Evolutionary conservation across 257 asterid species (phyloP).

Genomic region (Primulina tabacum): DNA sequence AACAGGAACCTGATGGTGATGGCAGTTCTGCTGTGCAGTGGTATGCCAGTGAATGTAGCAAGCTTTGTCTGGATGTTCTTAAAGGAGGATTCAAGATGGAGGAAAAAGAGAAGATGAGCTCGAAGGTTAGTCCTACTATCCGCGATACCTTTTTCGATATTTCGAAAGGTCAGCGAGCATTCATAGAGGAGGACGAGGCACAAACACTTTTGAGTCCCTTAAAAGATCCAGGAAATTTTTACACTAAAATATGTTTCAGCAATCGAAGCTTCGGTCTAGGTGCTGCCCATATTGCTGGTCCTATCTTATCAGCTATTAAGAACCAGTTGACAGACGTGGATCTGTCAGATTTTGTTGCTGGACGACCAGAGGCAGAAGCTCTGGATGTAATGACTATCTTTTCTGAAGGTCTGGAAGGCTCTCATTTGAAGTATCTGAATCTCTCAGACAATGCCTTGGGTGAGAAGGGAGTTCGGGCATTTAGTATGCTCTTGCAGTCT

Average conservation of each 20-base stretch:
- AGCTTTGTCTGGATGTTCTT: constrained; percentile 70
- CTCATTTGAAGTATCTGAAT: constrained; percentile 67
- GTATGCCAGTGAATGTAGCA: constrained; percentile 91
- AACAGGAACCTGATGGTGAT: constrained; percentile 89
- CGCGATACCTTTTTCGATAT: constrained; percentile 61
- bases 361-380: constrained; percentile 90
- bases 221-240: constrained; percentile 64
- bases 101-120: constrained; percentile 33
- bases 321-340: constrained; percentile 85
- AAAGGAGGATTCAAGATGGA: constrained; percentile 44
- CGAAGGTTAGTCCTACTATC: constrained; percentile 34
- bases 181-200: constrained; percentile 80
- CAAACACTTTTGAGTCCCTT: constrained; percentile 69
- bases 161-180: constrained; percentile 81
- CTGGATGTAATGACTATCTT: constrained; percentile 91
- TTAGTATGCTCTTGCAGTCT: constrained; percentile 70
- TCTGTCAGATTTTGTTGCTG: constrained; percentile 94
- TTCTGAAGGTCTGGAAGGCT: constrained; percentile 84
- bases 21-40: constrained; percentile 94
- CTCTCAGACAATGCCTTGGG: constrained; percentile 94
- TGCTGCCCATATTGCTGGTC: constrained; percentile 80
- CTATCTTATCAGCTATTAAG: constrained; percentile 69
- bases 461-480: constrained; percentile 92
- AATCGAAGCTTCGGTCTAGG: constrained; percentile 84
- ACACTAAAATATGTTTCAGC: constrained; percentile 79